phyloP scores from a whole-genome alignment of 768 basidiomycete genomes.

The Hortiboletus campestris region DNA sequence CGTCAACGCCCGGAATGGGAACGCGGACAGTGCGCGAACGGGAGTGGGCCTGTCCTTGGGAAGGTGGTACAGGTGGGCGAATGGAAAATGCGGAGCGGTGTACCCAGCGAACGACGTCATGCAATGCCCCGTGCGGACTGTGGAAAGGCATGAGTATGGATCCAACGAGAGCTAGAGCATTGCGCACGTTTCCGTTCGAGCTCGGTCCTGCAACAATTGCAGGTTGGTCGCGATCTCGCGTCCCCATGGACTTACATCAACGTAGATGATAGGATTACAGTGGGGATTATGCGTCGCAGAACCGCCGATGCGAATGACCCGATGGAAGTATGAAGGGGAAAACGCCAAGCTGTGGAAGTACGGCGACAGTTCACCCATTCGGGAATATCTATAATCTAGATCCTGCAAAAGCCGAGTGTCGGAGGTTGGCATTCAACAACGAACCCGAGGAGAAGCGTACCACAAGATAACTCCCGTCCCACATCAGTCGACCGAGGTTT shows the following conservation, averaged over 20 bases:
- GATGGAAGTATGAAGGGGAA: constrained; percentile 87
- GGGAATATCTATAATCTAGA: constrained; percentile 79
- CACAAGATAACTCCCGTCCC: constrained; percentile 88
- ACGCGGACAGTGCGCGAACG: constrained; percentile 32
- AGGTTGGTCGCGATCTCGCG: constrained; percentile 71
- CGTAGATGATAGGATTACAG: constrained; percentile 62
- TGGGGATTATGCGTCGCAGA: constrained; percentile 37
- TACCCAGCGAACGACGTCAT: constrained; percentile 84
- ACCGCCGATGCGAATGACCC: constrained; percentile 64
- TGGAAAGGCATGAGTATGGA: constrained; percentile 2
- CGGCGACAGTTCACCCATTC: constrained; percentile 72
- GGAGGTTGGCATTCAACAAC: not conserved
- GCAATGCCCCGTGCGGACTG: constrained; percentile 76
- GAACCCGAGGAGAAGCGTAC: constrained; percentile 44
- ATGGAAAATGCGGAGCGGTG: constrained; percentile 77
- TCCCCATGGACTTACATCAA: constrained; percentile 78
- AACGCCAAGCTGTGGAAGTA: constrained; percentile 80
- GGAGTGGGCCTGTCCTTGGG: constrained; percentile 24
- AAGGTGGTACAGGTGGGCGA: constrained; percentile 43
- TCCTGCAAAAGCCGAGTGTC: constrained; percentile 49
- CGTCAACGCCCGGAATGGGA: constrained; percentile 54
- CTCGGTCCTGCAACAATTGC: constrained; percentile 74
- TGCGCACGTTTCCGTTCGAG: constrained; percentile 78
- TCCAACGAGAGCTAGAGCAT: not conserved
- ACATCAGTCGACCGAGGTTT: constrained; percentile 77